Conservation (phyloP, 768 basidiomycete species). For the Boletus sensibilis region DNA sequence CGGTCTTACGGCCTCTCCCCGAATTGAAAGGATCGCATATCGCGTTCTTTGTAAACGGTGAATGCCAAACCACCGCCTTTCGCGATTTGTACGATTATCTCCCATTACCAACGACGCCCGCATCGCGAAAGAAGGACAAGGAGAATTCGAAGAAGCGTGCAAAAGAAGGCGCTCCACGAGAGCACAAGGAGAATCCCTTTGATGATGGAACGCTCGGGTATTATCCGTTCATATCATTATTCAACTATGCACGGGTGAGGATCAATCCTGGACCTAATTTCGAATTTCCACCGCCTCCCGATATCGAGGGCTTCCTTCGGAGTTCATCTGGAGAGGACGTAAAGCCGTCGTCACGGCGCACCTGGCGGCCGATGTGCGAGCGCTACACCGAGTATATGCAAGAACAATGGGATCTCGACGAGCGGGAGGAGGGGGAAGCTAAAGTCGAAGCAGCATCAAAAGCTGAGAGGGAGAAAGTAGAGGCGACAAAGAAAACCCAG, state of each 20-base stretch:
- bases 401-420: slow-evolving; percentile 79
- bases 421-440: slow-evolving; percentile 71
- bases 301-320: slow-evolving; percentile 65
- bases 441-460: slow-evolving; percentile 42
- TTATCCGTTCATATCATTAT: slow-evolving; percentile 92
- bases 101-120: slow-evolving; percentile 66
- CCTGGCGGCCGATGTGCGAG: slow-evolving; percentile 80
- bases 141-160: slow-evolving; percentile 53
- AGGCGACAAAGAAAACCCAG: slow-evolving; percentile 38
- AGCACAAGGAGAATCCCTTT: slow-evolving; percentile 79
- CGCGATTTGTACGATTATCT: slow-evolving; percentile 87
- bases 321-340: slow-evolving; percentile 34
- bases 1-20: slow-evolving; percentile 62
- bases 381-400: slow-evolving; percentile 82
- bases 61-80: slow-evolving; percentile 80
- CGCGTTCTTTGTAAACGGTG: slow-evolving; percentile 91
- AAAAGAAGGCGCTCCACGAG: slow-evolving; percentile 63
- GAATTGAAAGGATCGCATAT: slow-evolving; percentile 69
- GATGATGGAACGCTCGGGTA: slow-evolving; percentile 96
- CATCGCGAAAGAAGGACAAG: slow-evolving; percentile 57
- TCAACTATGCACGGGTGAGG: slow-evolving; percentile 80
- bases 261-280: slow-evolving; percentile 92
- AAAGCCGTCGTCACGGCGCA: slow-evolving; percentile 34
- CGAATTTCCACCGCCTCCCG: slow-evolving; percentile 71
- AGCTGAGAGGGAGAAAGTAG: slow-evolving; percentile 45